A percentile compares a stretch with the other conserved stretches of the same genome.
These are phyloP conservation scores for Apocynum venetum DNA, from an alignment of 257 asterid genomes.

Conservation along the genomic window DNA sequence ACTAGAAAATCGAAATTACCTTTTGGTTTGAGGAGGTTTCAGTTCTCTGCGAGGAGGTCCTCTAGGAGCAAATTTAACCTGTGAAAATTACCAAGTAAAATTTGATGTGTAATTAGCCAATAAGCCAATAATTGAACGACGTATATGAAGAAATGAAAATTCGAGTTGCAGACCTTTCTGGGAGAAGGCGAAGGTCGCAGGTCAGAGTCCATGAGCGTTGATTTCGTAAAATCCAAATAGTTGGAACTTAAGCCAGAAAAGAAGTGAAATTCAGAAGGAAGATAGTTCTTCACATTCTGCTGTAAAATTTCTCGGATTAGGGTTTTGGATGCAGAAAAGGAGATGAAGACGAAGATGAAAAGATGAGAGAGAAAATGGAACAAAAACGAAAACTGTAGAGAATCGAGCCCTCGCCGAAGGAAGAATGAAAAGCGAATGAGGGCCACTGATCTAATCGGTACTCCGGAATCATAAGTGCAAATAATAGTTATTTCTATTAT, in stretches of 20 bases:
- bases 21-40: slow-evolving; percentile 7
- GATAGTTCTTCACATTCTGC: background rate
- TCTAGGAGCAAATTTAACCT: slow-evolving; percentile 57
- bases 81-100: slow-evolving; percentile 5
- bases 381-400: too few species aligned
- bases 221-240: background rate
- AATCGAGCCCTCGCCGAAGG: too few species aligned
- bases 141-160: background rate
- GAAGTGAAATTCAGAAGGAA: background rate
- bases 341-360: slow-evolving; percentile 15
- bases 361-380: background rate
- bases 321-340: background rate
- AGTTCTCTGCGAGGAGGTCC: slow-evolving; percentile 37
- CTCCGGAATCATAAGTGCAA: too few species aligned
- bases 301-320: slow-evolving; percentile 12
- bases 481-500: too few species aligned
- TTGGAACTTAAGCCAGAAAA: slow-evolving; percentile 4
- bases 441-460: too few species aligned
- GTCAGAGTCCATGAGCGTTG: slow-evolving; percentile 50
- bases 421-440: too few species aligned
- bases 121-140: background rate
- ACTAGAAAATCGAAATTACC: background rate
- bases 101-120: background rate
- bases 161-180: slow-evolving; percentile 44
- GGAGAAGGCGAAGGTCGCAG: slow-evolving; percentile 28